These are phyloP conservation scores for Fusarium nygamai DNA, from an alignment of 2,329 filamentous ascomycete species.

Conservation along the genomic window DNA sequence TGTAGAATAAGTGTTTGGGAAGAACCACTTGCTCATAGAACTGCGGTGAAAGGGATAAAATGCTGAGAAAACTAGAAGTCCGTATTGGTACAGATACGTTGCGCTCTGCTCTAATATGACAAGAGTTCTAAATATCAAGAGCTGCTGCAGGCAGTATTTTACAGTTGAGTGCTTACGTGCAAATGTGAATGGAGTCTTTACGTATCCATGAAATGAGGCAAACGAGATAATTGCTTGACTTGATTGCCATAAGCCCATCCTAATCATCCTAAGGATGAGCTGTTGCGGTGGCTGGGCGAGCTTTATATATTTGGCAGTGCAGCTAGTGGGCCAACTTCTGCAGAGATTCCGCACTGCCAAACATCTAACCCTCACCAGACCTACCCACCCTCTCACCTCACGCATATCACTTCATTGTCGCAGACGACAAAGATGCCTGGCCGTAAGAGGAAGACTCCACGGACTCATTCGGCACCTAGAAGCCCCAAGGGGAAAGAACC, in stretches of 20 bases:
- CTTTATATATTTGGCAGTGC: fast-evolving
- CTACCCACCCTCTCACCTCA: no score
- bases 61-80: background rate
- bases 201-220: background rate
- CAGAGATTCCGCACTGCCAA: background rate
- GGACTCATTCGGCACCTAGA: fast-evolving
- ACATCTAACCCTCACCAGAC: background rate
- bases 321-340: background rate
- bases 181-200: background rate
- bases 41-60: fast-evolving
- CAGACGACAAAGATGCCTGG: no score
- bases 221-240: background rate
- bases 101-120: fast-evolving
- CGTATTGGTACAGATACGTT: background rate
- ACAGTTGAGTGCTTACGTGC: background rate
- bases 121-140: background rate
- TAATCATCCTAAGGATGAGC: background rate
- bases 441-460: no score
- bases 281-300: fast-evolving
- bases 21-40: background rate
- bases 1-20: background rate
- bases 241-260: background rate
- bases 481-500: background rate
- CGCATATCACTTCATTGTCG: no score
- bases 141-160: background rate